Conservation (phyloP, 1,139 yeast genomes). For the Blastobotrys apis region DNA sequence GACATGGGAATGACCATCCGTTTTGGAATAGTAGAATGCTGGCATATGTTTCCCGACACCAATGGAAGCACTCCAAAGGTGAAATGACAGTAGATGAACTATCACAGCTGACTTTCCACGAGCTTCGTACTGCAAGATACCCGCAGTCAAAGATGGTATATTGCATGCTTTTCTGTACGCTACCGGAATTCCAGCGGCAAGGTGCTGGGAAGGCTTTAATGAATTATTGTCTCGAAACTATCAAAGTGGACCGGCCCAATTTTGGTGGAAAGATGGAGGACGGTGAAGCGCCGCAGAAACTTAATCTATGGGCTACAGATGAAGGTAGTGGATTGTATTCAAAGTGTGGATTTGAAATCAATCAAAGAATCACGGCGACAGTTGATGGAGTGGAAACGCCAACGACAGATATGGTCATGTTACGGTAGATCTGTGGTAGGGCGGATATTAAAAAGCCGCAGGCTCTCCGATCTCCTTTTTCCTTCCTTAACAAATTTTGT, state of each 20-base stretch:
- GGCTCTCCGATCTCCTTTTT: no score
- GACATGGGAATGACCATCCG: neutral
- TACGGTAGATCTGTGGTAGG: no score
- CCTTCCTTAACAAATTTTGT: no score
- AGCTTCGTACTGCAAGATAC: neutral
- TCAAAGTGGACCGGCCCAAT: neutral
- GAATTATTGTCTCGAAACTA: neutral
- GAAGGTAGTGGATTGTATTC: neutral
- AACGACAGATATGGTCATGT: no score
- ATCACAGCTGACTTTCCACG: neutral
- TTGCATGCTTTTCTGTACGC: neutral
- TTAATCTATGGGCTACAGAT: constrained; percentile 3
- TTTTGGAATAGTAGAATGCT: neutral
- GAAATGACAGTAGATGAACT: neutral
- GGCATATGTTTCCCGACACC: neutral
- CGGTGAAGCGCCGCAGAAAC: constrained; percentile 1
- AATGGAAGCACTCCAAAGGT: neutral
- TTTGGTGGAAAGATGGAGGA: no score
- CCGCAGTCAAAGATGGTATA: neutral
- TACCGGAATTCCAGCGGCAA: constrained; percentile 1
- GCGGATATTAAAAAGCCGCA: no score
- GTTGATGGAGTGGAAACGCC: no score
- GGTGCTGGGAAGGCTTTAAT: neutral
- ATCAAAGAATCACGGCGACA: no score
- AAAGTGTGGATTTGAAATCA: neutral